These are phyloP conservation scores for Thecaphora thlaspeos DNA, from an alignment of 1,284 basidiomycete species.

Conservation along the genomic window DNA sequence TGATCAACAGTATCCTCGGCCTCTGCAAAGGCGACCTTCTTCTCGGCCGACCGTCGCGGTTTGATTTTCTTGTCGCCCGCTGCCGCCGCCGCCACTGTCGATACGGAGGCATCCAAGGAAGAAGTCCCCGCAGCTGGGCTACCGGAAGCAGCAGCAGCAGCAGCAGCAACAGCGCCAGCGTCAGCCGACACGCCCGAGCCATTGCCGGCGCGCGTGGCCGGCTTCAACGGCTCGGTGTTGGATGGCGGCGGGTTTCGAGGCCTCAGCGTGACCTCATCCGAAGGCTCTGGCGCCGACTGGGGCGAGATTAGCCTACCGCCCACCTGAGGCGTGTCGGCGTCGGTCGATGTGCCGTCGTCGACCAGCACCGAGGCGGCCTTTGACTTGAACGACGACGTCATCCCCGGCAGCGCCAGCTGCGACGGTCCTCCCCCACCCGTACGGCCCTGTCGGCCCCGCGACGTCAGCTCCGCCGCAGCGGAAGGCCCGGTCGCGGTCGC, in stretches of 20 bases:
- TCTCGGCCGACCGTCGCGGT: constrained; percentile 22
- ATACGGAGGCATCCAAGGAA: neutral
- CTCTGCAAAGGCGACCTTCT: constrained; percentile 52
- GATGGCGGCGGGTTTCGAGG: constrained; percentile 34
- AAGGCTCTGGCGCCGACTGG: constrained; percentile 30
- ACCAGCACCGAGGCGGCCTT: constrained; percentile 28
- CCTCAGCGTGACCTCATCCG: constrained; percentile 35
- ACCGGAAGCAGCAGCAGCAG: neutral
- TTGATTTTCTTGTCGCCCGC: neutral
- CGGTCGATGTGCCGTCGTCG: constrained; percentile 26
- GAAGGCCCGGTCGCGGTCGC: neutral
- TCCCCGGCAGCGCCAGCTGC: constrained; percentile 6
- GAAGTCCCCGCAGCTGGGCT: constrained; percentile 3
- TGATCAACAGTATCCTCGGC: constrained; percentile 39
- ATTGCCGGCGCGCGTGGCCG: constrained; percentile 8
- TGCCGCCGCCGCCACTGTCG: neutral
- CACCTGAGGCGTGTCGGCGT: constrained; percentile 31
- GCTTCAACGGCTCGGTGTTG: constrained; percentile 35
- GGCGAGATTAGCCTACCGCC: constrained; percentile 30
- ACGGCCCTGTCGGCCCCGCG: neutral
- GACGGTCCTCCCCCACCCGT: constrained; percentile 2
- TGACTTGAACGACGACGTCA: constrained; percentile 25
- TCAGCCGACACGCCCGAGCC: no score
- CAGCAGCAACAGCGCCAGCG: neutral
- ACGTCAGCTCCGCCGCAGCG: neutral